A percentile compares a stretch with the other conserved stretches of the same genome.
Evolutionary conservation across 2,329 filamentous ascomycete species (phyloP).

Genomic region (Trichothecium roseum): DNA sequence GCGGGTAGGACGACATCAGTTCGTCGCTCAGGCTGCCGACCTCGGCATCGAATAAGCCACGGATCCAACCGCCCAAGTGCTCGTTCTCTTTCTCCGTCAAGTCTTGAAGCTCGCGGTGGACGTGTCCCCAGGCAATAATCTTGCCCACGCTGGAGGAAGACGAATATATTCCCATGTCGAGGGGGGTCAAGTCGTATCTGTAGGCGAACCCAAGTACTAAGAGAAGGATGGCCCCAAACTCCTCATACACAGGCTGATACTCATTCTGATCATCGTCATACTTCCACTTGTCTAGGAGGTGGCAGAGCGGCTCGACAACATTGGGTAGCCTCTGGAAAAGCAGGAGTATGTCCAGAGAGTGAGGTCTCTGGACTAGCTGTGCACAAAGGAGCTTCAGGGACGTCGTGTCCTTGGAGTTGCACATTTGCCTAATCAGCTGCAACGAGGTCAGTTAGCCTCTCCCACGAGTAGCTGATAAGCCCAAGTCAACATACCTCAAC

Average conservation of each 20-base stretch:
- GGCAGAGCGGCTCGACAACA: conserved; percentile 65
- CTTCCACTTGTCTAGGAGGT: conserved; percentile 66
- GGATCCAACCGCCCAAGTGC: conserved; percentile 65
- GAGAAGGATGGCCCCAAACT: conserved; percentile 69
- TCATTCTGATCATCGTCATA: conserved; percentile 79
- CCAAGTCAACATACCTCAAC: too few relatives aligned
- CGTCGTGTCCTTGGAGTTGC: conserved; percentile 66
- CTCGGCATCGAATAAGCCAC: conserved; percentile 66
- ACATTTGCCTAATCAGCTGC: conserved; percentile 58
- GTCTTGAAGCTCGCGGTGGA: conserved; percentile 46
- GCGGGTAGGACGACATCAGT: conserved; percentile 69
- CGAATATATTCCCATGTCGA: conserved; percentile 52
- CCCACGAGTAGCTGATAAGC: too few relatives aligned
- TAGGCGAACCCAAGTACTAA: conserved; percentile 66
- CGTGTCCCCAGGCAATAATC: conserved; percentile 49
- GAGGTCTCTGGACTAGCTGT: conserved; percentile 61
- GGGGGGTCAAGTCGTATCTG: conserved; percentile 56
- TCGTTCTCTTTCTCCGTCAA: conserved; percentile 53
- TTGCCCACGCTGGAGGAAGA: conserved; percentile 59
- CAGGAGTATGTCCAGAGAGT: conserved; percentile 63
- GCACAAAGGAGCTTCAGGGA: conserved; percentile 66
- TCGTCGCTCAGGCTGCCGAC: conserved; percentile 67
- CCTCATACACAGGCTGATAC: conserved; percentile 77
- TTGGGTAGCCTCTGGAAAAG: conserved; percentile 61
- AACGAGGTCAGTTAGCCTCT: conserved; percentile 3